Percentiles rank a stretch among this genome's conserved stretches.
phyloP scores from a whole-genome alignment of 2,329 filamentous ascomycete species.

The Zasmidium angulare region DNA sequence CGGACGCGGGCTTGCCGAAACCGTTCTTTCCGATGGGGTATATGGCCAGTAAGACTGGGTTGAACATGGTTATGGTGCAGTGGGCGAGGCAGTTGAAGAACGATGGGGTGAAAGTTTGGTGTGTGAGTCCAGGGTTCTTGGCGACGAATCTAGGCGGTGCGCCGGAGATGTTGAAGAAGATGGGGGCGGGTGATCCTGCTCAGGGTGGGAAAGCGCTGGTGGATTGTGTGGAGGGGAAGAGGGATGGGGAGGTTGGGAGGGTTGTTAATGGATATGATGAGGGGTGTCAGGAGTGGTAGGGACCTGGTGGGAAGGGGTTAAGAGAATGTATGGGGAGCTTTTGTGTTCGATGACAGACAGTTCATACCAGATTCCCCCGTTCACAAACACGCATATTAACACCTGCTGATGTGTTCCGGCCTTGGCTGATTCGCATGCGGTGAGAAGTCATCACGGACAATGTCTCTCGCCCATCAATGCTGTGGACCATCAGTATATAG shows the following conservation, averaged over 20 bases:
- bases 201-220: slow-evolving; percentile 32
- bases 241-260: slow-evolving; percentile 33
- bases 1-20: slow-evolving; percentile 47
- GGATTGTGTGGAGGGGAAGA: slow-evolving; percentile 34
- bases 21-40: slow-evolving; percentile 32
- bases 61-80: slow-evolving; percentile 49
- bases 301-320: no score
- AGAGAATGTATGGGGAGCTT: no score
- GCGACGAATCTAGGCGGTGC: slow-evolving; percentile 41
- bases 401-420: no score
- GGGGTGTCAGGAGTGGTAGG: neutral
- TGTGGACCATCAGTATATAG: no score
- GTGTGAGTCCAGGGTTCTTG: slow-evolving; percentile 44
- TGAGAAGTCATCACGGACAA: no score
- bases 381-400: no score
- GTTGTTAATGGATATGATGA: neutral
- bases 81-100: slow-evolving; percentile 41
- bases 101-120: slow-evolving; percentile 47
- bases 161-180: slow-evolving; percentile 23
- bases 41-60: slow-evolving; percentile 40
- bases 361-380: no score
- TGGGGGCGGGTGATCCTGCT: slow-evolving; percentile 33
- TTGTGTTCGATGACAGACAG: no score
- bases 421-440: no score
- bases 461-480: no score